Conservation (phyloP, 805 yeast species). For the Helenozyma rhizophorensis region DNA sequence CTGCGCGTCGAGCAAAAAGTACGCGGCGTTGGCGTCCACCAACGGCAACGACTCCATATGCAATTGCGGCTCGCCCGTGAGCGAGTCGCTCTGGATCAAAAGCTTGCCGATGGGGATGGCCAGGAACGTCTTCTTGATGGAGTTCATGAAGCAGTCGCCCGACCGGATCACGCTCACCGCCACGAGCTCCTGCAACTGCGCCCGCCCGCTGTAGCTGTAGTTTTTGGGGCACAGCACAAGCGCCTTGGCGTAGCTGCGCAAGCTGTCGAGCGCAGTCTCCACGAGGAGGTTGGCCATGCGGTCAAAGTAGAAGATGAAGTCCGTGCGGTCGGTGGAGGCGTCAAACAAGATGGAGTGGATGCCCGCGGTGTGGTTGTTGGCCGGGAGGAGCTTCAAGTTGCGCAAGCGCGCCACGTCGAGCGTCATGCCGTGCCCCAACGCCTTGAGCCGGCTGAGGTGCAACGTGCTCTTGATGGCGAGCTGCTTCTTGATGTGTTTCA, state of each 20-base stretch:
- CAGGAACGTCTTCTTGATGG: constrained; percentile 72
- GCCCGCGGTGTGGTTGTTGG: constrained; percentile 64
- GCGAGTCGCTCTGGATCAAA: constrained; percentile 80
- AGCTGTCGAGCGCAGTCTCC: constrained; percentile 60
- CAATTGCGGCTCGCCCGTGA: constrained; percentile 91
- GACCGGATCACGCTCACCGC: constrained; percentile 83
- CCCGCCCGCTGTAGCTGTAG: constrained; percentile 32
- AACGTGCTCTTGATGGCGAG: constrained; percentile 56
- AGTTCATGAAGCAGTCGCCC: constrained; percentile 86
- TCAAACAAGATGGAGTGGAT: constrained; percentile 68
- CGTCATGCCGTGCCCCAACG: constrained; percentile 45
- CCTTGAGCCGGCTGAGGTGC: constrained; percentile 62
- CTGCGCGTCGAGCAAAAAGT: constrained; percentile 81
- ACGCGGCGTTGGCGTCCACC: constrained; percentile 28
- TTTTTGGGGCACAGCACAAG: constrained; percentile 25
- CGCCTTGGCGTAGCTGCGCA: constrained; percentile 29
- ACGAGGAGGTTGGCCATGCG: constrained; percentile 71
- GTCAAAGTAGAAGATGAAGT: constrained; percentile 83
- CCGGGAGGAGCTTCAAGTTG: constrained; percentile 37
- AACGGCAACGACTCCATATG: constrained; percentile 76
- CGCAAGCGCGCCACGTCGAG: constrained; percentile 24
- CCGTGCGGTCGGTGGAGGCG: constrained; percentile 55
- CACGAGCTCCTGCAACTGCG: constrained; percentile 47
- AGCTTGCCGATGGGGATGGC: constrained; percentile 78
- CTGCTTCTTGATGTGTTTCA: constrained; percentile 74